Base-by-base conservation (phyloP, 805 yeast species). In the Lipomyces anomalus region DNA sequence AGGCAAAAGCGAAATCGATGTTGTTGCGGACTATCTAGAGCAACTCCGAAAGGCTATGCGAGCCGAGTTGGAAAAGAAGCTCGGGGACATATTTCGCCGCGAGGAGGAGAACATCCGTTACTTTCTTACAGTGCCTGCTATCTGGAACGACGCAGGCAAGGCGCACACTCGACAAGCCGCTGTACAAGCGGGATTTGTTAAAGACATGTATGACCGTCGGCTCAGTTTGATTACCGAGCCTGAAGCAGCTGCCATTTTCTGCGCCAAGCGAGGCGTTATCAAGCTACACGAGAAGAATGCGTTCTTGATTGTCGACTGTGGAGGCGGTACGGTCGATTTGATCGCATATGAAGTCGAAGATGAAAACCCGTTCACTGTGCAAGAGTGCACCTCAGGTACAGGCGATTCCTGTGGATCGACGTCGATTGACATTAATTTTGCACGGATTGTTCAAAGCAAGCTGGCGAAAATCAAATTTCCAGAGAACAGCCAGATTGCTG, bases 261-360 rank as follows among this genome's bases (percentile, higher is more conserved):
- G 55, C 41, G 50, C 55, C 1, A 32, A 41, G 35, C 21, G 35
- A n/a, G 47, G 44, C 3, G 37, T 37, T 5, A 7, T 50, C 32
- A 38, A 40, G 18, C 32, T 49, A 3, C 22, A 33, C 20, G 24
- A 7, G 2, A 39, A 32, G 11, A 47, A 50, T 16, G 30, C 40
- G 4, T 49, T 50, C 29, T 22, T 50, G 18, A 39, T 49, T 22
- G 55, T 50, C 13, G 55, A 50, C 35, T 48, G 55, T 34, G 55
- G 55, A 22, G 55, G 55, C 22, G 55, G 55, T 3, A 48, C 54
- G 6, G 55, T 50, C 13, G 55, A 50, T 26, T 44, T 50, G 40
- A 40, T 50, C 26, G 48, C 55, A 16, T 50, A 50, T 23, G 49
- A 50, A 33, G 55, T 50, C 16, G 54, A 48, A 22, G 45, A 50